Percentiles rank a stretch among this genome's conserved stretches.
Conservation (phyloP, 2,329 filamentous ascomycete genomes). For the Claviceps spartinae region DNA sequence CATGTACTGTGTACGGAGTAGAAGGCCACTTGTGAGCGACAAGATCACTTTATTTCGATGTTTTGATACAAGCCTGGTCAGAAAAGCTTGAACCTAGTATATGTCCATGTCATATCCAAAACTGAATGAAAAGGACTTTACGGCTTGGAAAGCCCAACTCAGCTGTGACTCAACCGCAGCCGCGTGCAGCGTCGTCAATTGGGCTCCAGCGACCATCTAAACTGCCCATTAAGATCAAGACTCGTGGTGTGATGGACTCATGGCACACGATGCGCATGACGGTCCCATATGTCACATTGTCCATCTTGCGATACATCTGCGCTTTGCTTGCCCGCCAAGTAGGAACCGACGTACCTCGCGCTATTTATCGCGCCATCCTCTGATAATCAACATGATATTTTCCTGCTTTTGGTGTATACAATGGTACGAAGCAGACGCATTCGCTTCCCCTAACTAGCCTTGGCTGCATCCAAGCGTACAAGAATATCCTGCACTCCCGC, state of each 20-base stretch:
- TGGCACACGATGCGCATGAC: not conserved
- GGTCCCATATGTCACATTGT: not conserved
- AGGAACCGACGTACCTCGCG: not conserved
- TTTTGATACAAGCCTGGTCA: no score
- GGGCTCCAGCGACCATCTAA: not conserved
- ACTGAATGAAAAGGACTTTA: no score
- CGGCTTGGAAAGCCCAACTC: not conserved
- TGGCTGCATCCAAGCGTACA: conserved; percentile 44
- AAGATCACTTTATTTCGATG: no score
- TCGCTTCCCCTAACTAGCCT: conserved; percentile 7
- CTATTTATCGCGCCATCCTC: not conserved
- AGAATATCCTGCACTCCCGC: conserved; percentile 55
- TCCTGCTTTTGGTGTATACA: not conserved
- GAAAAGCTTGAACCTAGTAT: no score
- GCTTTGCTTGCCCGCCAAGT: not conserved
- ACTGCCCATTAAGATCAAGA: not conserved
- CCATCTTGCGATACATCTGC: not conserved
- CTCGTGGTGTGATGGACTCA: not conserved
- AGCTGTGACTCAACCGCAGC: not conserved
- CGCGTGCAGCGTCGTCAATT: no score
- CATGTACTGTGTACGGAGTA: no score
- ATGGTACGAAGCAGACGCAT: not conserved
- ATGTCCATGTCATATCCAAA: no score
- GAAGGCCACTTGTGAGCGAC: no score
- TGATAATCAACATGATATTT: no score